A percentile compares a stretch with the other conserved stretches of the same genome.
phyloP scores from a whole-genome alignment of 1,284 basidiomycete species.

The Pisolithus thermaeus region DNA sequence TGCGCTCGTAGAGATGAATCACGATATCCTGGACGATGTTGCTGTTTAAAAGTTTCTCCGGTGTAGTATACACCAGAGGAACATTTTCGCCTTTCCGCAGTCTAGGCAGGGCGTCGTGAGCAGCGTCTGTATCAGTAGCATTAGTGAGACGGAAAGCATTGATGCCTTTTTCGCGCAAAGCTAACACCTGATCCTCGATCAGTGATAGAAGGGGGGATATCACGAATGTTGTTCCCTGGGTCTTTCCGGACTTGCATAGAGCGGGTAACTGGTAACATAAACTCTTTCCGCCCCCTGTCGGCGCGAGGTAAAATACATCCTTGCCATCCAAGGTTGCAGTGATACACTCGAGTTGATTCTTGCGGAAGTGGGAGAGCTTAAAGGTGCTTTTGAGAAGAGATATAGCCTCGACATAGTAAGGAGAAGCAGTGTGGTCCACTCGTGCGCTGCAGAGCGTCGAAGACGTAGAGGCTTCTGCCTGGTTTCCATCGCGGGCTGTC shows the following conservation, averaged over 20 bases:
- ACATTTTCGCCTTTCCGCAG: constrained; percentile 46
- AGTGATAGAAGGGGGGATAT: constrained; percentile 87
- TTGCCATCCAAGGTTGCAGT: constrained; percentile 72
- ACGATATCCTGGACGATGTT: constrained; percentile 54
- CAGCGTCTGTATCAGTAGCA: constrained; percentile 50
- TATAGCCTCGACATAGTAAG: constrained; percentile 56
- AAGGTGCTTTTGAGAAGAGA: constrained; percentile 64
- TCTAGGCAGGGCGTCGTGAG: constrained; percentile 35
- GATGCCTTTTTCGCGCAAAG: constrained; percentile 62
- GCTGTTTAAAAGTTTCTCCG: constrained; percentile 79
- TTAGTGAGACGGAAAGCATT: constrained; percentile 54
- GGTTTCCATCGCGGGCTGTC: neutral
- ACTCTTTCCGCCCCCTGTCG: constrained; percentile 94
- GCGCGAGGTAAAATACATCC: constrained; percentile 95
- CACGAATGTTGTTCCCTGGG: constrained; percentile 84
- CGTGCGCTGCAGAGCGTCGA: constrained; percentile 6
- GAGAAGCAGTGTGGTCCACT: constrained; percentile 28
- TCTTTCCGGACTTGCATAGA: constrained; percentile 67
- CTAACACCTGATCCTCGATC: constrained; percentile 85
- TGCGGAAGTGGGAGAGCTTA: constrained; percentile 64
- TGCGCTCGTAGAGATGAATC: constrained; percentile 46
- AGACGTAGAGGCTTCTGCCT: neutral
- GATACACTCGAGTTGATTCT: constrained; percentile 87
- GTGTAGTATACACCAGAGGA: constrained; percentile 84
- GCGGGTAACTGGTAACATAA: constrained; percentile 87